These are phyloP conservation scores for Blastobotrys buckinghamii DNA, from an alignment of 1,139 yeast genomes.

Conservation along the genomic window DNA sequence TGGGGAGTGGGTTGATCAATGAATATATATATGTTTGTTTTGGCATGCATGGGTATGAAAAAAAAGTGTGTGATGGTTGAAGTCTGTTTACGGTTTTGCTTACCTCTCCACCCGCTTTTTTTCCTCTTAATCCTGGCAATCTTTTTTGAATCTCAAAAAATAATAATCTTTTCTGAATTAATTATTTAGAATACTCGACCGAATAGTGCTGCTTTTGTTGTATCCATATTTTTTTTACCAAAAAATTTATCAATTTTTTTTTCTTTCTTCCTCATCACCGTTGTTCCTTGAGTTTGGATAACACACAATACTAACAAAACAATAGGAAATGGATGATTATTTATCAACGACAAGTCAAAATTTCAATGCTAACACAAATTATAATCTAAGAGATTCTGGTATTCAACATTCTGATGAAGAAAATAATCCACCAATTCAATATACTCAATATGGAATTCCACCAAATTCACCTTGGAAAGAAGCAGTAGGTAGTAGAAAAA, in stretches of 20 bases:
- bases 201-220: too few species aligned
- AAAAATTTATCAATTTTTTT: not conserved
- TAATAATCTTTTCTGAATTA: too few species aligned
- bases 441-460: not conserved
- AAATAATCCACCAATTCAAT: not conserved
- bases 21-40: too few species aligned
- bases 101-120: slow-evolving; percentile 9
- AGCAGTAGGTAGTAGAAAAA: not conserved
- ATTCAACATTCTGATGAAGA: slow-evolving; percentile 11
- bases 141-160: too few species aligned
- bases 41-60: too few species aligned
- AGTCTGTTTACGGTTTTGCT: slow-evolving; percentile 1
- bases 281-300: not conserved
- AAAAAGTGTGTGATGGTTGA: not conserved
- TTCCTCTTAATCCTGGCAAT: not conserved
- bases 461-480: not conserved
- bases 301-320: not conserved
- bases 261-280: not conserved
- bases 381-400: slow-evolving; percentile 9
- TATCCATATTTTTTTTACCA: not conserved
- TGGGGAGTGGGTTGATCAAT: too few species aligned
- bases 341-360: slow-evolving; percentile 4
- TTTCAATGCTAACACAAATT: not conserved
- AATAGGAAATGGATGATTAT: slow-evolving; percentile 15
- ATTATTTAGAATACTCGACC: too few species aligned